A percentile compares a stretch with the other conserved stretches of the same genome.
These are phyloP conservation scores for Melampsora occidentalis DNA, from an alignment of 1,284 basidiomycete genomes.

Conservation along the genomic window DNA sequence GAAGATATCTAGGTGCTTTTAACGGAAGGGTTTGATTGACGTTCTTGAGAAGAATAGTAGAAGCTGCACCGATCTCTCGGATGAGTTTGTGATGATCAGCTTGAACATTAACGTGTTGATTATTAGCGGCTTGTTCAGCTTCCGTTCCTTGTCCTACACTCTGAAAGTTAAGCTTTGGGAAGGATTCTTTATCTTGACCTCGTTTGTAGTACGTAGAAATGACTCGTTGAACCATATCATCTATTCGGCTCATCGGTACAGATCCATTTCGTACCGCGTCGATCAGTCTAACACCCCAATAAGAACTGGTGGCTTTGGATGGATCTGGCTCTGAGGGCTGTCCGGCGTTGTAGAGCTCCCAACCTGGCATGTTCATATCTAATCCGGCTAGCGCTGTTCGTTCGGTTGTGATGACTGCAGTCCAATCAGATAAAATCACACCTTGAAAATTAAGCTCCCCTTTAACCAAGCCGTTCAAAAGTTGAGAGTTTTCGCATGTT, in stretches of 20 bases:
- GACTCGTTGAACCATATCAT: conserved; percentile 41
- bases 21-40: conserved; percentile 46
- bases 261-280: conserved; percentile 38
- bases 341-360: conserved; percentile 18
- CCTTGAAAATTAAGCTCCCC: conserved; percentile 52
- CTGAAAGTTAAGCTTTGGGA: conserved; percentile 23
- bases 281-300: conserved; percentile 39
- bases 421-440: conserved; percentile 51
- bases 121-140: conserved; percentile 25
- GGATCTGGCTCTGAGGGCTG: conserved; percentile 34
- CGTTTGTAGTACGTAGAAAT: conserved; percentile 42
- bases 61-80: conserved; percentile 47
- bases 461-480: conserved; percentile 52
- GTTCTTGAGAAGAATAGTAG: conserved; percentile 50
- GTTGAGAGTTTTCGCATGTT: conserved; percentile 50
- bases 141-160: conserved; percentile 38
- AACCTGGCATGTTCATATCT: conserved; percentile 43
- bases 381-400: conserved; percentile 27
- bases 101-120: conserved; percentile 46
- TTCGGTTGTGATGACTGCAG: conserved; percentile 27
- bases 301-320: conserved; percentile 24
- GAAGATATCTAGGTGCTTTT: conserved; percentile 35
- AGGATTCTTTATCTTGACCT: conserved; percentile 38
- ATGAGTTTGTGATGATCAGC: conserved; percentile 39
- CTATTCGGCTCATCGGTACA: conserved; percentile 27